These are phyloP conservation scores for Rhizomucor pusillus DNA, from an alignment of 371 early-diverging fungal species.

Conservation along the genomic window DNA sequence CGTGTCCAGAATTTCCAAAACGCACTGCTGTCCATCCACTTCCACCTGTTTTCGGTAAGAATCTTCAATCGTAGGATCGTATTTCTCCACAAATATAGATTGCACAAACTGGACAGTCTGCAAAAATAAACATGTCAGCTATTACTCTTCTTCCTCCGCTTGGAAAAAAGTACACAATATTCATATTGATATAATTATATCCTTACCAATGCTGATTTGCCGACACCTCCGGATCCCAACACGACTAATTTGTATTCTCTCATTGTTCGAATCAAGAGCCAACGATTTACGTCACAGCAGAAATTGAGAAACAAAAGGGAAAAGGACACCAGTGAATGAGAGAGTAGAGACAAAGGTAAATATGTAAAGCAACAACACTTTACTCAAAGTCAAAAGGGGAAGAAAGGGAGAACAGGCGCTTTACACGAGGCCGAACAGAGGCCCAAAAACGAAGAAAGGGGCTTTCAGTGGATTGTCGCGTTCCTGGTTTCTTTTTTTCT, in stretches of 20 bases:
- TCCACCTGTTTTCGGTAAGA: conserved; percentile 88
- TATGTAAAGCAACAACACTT: too few species aligned
- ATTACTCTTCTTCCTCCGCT: not conserved
- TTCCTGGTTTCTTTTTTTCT: too few species aligned
- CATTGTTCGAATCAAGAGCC: conserved; percentile 24
- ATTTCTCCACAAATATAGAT: conserved; percentile 30
- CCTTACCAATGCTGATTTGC: conserved; percentile 87
- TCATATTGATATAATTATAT: not conserved
- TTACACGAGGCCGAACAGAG: too few species aligned
- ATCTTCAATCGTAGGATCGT: conserved; percentile 92
- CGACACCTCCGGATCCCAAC: conserved; percentile 89
- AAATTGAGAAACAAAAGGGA: too few species aligned
- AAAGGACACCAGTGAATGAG: too few species aligned
- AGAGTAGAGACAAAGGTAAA: too few species aligned
- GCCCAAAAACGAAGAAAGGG: too few species aligned
- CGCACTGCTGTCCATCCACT: conserved; percentile 83
- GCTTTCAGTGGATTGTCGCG: too few species aligned
- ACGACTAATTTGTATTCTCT: conserved; percentile 87
- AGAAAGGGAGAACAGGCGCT: too few species aligned
- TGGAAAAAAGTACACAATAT: too few species aligned
- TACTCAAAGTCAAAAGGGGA: too few species aligned
- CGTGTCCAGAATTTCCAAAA: conserved; percentile 90
- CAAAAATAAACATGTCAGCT: not conserved
- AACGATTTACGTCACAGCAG: too few species aligned
- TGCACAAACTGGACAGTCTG: conserved; percentile 16